Base-by-base conservation (phyloP, 1,139 yeast species). In the Pneumocystis wakefieldiae region DNA sequence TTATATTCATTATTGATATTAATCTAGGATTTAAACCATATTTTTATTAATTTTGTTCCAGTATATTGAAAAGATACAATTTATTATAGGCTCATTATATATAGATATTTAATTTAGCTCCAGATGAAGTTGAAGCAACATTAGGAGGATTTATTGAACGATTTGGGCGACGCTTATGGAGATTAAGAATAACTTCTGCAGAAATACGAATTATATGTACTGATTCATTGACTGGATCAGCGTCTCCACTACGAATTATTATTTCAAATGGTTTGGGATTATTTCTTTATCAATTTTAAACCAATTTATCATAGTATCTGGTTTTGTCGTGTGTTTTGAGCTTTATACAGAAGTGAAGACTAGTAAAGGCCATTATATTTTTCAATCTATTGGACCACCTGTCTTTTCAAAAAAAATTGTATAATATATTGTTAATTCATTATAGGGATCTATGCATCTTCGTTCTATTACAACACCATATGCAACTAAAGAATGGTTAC, bases 111-210 rank as follows among this genome's bases (percentile, higher is more conserved):
- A 90, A 90, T 70, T 87, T 92, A 65, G 83, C 87, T 65, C 97
- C 97, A 61, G 89, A 86, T 71, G 97, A 92, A 76, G 97, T 92
- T 67, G 97, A 91, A 76, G 91, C 92, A 67, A 97, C 98, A 10
- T 90, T 92, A 75, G 97, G 96, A 67, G 94, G 96, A 29, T 92
- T 92, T 83, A 81, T 94, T 77, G 97, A 92, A 76, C 85, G 98
- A 76, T 92, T 92, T 69, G 98, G 98, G 67, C 84, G 97, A 78
- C 83, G 97, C 75, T 81, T 92, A 72, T 88, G 97, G 95, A 84
- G 97, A 77, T 81, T 94, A 71, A 85, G 98, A 73, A 94, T 92
- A 62, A 90, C 97, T 62, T 91, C 96, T 70, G 98, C 98, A 63
- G 98, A 92, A 77, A 89, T 92, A 68, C 84, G 98, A 74, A 94